phyloP scores from a whole-genome alignment of 1,284 basidiomycete species.

The Cryptococcus sp. region DNA sequence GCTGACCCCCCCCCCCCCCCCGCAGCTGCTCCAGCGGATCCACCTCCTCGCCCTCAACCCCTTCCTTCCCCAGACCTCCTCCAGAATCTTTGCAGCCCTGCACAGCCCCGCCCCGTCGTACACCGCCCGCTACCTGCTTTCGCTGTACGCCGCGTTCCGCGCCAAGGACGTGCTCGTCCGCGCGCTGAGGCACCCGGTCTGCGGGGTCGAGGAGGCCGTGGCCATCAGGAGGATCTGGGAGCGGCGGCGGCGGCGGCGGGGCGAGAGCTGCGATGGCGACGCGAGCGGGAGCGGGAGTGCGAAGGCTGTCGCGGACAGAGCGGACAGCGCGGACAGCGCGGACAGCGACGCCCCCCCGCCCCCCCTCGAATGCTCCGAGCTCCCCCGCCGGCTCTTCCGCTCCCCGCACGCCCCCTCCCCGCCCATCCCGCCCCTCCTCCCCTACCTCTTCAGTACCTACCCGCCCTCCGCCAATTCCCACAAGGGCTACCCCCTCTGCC shows the following conservation, averaged over 20 bases:
- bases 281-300: neutral
- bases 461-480: slow-evolving; percentile 59
- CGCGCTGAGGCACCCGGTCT: slow-evolving; percentile 35
- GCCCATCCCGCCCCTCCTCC: slow-evolving; percentile 45
- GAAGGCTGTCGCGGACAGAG: slow-evolving; percentile 5
- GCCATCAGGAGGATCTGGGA: slow-evolving; percentile 38
- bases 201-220: slow-evolving; percentile 25
- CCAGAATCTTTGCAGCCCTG: slow-evolving; percentile 57
- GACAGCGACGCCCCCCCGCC: slow-evolving; percentile 1
- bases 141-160: slow-evolving; percentile 24
- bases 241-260: slow-evolving; percentile 10
- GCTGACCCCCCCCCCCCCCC: neutral
- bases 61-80: slow-evolving; percentile 59
- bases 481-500: slow-evolving; percentile 71
- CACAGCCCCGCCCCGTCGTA: slow-evolving; percentile 32
- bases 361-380: slow-evolving; percentile 27
- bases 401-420: neutral
- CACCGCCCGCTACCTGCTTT: slow-evolving; percentile 33
- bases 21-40: slow-evolving; percentile 68
- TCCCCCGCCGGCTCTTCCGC: slow-evolving; percentile 46
- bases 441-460: slow-evolving; percentile 40
- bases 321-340: too few relatives aligned
- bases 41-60: slow-evolving; percentile 64
- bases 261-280: neutral
- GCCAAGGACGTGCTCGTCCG: slow-evolving; percentile 24